Percentiles rank a stretch among this genome's conserved stretches.
Evolutionary conservation across 2,329 filamentous ascomycete species (phyloP).

Genomic region (Colletotrichum acutatum): DNA sequence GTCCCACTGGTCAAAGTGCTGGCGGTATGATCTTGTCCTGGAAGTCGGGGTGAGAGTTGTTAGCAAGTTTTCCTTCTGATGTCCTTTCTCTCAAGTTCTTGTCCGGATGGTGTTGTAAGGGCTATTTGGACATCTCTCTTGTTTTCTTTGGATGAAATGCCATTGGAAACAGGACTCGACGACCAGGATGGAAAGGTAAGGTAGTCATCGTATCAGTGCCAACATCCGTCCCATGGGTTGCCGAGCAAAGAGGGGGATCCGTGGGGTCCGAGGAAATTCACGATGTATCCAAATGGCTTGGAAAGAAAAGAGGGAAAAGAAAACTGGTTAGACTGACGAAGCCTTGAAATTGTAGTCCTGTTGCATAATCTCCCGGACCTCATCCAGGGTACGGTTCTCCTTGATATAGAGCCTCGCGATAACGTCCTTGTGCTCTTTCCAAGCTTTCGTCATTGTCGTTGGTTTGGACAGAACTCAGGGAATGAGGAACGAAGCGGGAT

Average conservation of each 20-base stretch:
- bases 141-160: background rate
- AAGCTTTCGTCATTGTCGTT: constrained; percentile 56
- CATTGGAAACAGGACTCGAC: background rate
- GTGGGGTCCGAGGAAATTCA: background rate
- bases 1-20: constrained; percentile 58
- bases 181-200: background rate
- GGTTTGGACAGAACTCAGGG: background rate
- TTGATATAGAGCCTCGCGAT: constrained; percentile 55
- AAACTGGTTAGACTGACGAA: constrained; percentile 45
- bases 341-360: constrained; percentile 52
- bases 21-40: constrained; percentile 59
- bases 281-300: no score
- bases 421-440: constrained; percentile 48
- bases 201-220: background rate
- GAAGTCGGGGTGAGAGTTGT: background rate
- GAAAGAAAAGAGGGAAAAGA: background rate
- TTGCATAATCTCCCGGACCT: constrained; percentile 54
- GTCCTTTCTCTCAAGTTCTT: background rate
- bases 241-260: background rate
- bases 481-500: background rate
- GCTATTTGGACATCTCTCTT: background rate
- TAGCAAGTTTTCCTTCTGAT: background rate
- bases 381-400: constrained; percentile 51
- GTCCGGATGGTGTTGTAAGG: constrained; percentile 10
- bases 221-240: background rate